Conservation (phyloP, 148 eudicot species). For the Camellia japonica region DNA sequence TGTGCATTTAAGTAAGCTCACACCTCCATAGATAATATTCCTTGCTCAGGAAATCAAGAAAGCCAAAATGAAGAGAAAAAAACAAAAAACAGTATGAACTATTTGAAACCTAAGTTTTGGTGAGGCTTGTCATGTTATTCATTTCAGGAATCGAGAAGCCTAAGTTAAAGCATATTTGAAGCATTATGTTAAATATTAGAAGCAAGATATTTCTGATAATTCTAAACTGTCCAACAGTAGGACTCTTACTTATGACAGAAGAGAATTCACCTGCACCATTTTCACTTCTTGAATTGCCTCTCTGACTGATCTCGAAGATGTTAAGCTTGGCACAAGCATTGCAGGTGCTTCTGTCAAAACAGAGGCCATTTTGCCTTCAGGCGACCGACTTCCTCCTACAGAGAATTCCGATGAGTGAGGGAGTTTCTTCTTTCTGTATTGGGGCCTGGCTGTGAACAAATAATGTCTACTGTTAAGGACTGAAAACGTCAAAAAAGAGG, state of each 20-base stretch:
- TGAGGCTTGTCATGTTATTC: not conserved
- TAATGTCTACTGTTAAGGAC: slow-evolving; percentile 10
- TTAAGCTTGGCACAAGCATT: slow-evolving; percentile 60
- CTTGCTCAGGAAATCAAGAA: not conserved
- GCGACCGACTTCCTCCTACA: slow-evolving; percentile 31
- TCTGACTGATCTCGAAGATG: slow-evolving; percentile 71
- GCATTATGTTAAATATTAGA: not conserved
- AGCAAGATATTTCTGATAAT: not conserved
- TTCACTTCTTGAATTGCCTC: slow-evolving; percentile 76
- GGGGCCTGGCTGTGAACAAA: slow-evolving; percentile 56
- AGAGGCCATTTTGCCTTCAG: slow-evolving; percentile 30
- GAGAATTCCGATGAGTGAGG: slow-evolving; percentile 49
- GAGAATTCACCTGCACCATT: slow-evolving; percentile 80
- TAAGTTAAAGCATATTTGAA: not conserved
- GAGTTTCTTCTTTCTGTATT: slow-evolving; percentile 59
- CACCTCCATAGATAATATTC: not conserved
- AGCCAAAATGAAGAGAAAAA: not conserved
- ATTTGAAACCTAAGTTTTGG: not conserved
- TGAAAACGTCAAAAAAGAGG: not conserved
- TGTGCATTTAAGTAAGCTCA: not conserved
- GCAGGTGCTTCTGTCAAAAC: slow-evolving; percentile 45
- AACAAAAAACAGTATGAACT: not conserved
- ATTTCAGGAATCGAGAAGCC: not conserved
- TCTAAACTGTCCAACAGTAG: not conserved
- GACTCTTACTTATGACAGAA: not conserved